Base-by-base conservation (phyloP, 345 rosid species). In the Boechera stricta region DNA sequence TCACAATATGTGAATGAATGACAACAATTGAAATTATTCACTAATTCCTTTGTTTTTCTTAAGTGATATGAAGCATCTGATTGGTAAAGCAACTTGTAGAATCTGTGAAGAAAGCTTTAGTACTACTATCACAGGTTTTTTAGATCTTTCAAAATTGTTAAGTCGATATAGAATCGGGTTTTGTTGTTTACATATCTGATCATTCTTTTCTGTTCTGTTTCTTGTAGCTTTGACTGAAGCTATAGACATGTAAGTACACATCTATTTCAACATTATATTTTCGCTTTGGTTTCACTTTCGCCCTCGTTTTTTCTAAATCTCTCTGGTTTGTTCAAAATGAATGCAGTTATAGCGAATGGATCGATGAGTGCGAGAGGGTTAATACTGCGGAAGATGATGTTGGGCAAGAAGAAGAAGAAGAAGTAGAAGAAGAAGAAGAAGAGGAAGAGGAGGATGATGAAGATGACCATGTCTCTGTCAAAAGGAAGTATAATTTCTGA, bases 261-360 rank as follows among this genome's bases (percentile, higher is more conserved):
- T 26, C 48, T 68, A 2, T 28, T 9, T 36, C 21, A 5, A n/a
- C 42, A 2, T 33, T 15, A 26, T 44, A 2, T 53, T 44, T 42
- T 18, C 0, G 9, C 15, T 51, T 29, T 67, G 24, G 6, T 52
- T 68, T 51, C 26, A 42, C 57, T 52, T 68, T 51, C 26, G 33
- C 57, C 11, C 0, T 7, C 12, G 3, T 11, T 59, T 24, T 36
- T 31, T 28, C 11, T 36, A 6, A 47, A 63, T 29, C n/a, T 28
- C 15, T 42, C 2, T 63, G 49, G 61, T 68, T 29, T 58, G 21
- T 35, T 57, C 0, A 0, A 21, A 49, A 72, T n/a, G 26, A 41
- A 21, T 80, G 79, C 86, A 94, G 98, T 64, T 95, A 95, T 61
- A 92, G 99, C 3, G 99, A 95, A 77, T 95, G 99, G 99, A 92